Evolutionary conservation across 305 asterid genomes (phyloP).

Genomic region (Solanum aculeatissimum): DNA sequence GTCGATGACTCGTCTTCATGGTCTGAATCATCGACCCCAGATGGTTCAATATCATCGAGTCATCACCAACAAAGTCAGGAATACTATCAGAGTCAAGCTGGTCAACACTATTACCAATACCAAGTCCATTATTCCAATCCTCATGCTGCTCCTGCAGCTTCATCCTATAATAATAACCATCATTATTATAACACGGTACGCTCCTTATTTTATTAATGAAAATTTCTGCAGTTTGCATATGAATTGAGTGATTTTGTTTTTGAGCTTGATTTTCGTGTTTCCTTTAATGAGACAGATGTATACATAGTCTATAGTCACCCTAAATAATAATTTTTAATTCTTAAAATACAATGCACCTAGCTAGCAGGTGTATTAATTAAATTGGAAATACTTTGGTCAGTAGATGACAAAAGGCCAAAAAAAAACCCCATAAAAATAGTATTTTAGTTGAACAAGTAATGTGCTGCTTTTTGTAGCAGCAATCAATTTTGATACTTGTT

Average conservation of each 20-base stretch:
- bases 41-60: constrained; percentile 7
- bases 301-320: background rate
- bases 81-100: background rate
- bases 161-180: constrained; percentile 10
- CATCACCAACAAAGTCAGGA: constrained; percentile 1
- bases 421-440: background rate
- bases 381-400: background rate
- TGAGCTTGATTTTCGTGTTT: constrained; percentile 19
- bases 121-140: constrained; percentile 7
- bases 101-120: background rate
- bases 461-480: background rate
- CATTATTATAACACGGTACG: constrained; percentile 30
- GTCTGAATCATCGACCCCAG: constrained; percentile 12
- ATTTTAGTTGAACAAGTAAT: constrained; percentile 20
- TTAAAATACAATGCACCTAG: background rate
- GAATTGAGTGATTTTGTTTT: background rate
- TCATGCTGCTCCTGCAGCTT: background rate
- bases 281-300: constrained; percentile 16
- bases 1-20: constrained; percentile 3
- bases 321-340: background rate
- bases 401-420: background rate
- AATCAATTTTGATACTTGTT: background rate
- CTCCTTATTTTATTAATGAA: constrained; percentile 1
- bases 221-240: background rate
- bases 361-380: constrained; percentile 16